Base-by-base conservation (phyloP, 2,329 filamentous ascomycete species). In the Xylaria sp. region DNA sequence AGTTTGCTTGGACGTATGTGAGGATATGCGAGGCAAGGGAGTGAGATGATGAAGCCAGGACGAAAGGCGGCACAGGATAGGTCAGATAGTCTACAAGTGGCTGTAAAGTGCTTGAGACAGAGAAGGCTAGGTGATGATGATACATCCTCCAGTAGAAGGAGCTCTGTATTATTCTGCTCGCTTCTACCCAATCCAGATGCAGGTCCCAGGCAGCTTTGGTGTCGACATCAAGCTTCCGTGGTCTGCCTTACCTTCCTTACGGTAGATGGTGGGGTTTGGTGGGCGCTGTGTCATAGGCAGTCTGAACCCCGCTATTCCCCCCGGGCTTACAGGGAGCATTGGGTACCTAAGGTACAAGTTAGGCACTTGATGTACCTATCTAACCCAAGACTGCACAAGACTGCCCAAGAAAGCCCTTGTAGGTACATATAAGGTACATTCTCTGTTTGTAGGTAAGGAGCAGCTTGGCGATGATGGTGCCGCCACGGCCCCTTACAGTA, bases 161-260 rank as follows among this genome's bases (percentile, higher is more conserved):
- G n/a, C n/a, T 7, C 52, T 56, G 40, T 25, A 37, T 6, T 25
- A 12, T 52, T 7, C 19, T 21, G 33, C 7, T 25, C 37, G 42
- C 9, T 31, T 33, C 35, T 53, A 53, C 35, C 11, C n/a, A n/a
- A 31, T 9, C 28, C 9, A 9, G 28, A 31, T 4, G 28, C 28
- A 31, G 28, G 28, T 31, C 28, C 58, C 53, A 67, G 65, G 65
- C 65, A 67, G 63, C 65, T 66, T 46, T 31, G 47, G 33, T 57
- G 57, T 53, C 60, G 63, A 65, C 65, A 45, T 67, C 63, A 63
- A 67, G 51, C 45, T 57, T 57, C 31, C n/a, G n/a, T n/a, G n/a
- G 14, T 23, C 31, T 31, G n/a, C 37, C 46, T 21, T 12, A 3
- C 45, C 45, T 14, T 25, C n/a, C 28, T 37, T 21, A 21, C 50